A percentile compares a stretch with the other conserved stretches of the same genome.
Evolutionary conservation across 768 basidiomycete genomes (phyloP).

Genomic region (Naganishia friedmannii): DNA sequence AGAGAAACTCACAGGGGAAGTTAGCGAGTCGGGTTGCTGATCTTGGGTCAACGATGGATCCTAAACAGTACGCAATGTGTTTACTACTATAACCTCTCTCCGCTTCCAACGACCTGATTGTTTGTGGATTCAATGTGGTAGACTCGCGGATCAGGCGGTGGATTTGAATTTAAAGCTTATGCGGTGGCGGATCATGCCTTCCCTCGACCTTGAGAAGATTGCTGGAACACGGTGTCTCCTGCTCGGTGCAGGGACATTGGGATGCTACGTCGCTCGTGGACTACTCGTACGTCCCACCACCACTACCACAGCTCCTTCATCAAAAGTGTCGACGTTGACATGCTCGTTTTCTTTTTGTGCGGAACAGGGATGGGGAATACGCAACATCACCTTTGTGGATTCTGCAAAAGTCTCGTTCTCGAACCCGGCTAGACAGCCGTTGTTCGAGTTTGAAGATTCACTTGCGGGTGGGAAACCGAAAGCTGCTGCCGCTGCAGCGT

Average conservation of each 20-base stretch:
- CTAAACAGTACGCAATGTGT: conserved; percentile 59
- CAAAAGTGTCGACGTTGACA: neutral
- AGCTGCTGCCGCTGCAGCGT: conserved; percentile 81
- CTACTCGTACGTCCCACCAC: conserved; percentile 66
- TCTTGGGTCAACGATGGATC: conserved; percentile 95
- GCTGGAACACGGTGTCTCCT: conserved; percentile 74
- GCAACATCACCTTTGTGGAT: conserved; percentile 88
- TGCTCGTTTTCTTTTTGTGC: neutral
- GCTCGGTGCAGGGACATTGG: conserved; percentile 91
- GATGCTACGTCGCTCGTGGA: conserved; percentile 89
- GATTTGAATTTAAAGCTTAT: conserved; percentile 95
- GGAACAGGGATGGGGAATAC: conserved; percentile 85
- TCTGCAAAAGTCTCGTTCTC: conserved; percentile 89
- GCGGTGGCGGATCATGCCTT: conserved; percentile 92
- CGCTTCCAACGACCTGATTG: too few relatives aligned
- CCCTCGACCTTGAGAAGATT: conserved; percentile 82
- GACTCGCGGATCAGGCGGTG: conserved; percentile 93
- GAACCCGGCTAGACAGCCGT: conserved; percentile 93
- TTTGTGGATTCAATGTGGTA: conserved; percentile 48
- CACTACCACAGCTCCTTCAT: neutral
- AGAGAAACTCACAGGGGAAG: conserved; percentile 84
- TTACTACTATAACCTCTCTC: neutral
- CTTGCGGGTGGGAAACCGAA: conserved; percentile 89
- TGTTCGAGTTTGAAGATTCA: conserved; percentile 94
- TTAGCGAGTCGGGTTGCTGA: conserved; percentile 83